Percentiles rank a stretch among this genome's conserved stretches.
Evolutionary conservation across 1,284 basidiomycete genomes (phyloP).

Genomic region (Naganishia cerealis): DNA sequence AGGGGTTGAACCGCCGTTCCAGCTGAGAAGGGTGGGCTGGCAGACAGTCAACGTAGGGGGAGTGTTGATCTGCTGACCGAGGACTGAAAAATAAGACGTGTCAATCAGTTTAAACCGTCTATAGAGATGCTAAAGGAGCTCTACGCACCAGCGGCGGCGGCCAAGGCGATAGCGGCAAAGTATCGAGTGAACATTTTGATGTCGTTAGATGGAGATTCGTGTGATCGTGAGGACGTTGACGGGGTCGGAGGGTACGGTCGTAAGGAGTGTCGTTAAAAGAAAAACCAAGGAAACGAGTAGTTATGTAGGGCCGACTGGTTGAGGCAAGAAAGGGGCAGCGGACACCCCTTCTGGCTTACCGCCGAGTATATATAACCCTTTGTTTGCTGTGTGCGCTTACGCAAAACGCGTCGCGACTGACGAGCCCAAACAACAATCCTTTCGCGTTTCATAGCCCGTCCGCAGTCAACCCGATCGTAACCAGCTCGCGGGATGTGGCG

Average conservation of each 20-base stretch:
- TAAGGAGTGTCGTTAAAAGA: conserved; percentile 27
- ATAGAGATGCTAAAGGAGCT: background rate
- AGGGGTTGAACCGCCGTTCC: conserved; percentile 61
- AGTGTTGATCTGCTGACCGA: conserved; percentile 60
- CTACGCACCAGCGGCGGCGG: conserved; percentile 29
- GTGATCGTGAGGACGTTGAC: conserved; percentile 14
- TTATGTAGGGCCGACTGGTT: conserved; percentile 1
- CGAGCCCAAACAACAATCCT: too few species aligned
- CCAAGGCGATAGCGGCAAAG: conserved; percentile 32
- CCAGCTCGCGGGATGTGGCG: too few species aligned
- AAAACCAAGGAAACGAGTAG: background rate
- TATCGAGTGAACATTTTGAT: conserved; percentile 33
- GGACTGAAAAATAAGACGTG: conserved; percentile 26
- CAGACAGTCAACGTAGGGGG: conserved; percentile 55
- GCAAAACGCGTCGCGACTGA: background rate
- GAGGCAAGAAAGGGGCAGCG: background rate
- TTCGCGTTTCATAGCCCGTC: too few species aligned
- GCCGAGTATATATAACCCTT: conserved; percentile 13
- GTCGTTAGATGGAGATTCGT: conserved; percentile 8
- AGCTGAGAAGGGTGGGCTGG: conserved; percentile 56
- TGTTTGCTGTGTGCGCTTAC: conserved; percentile 9
- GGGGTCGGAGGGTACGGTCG: conserved; percentile 14
- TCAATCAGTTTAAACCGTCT: background rate
- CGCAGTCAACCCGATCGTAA: too few species aligned
- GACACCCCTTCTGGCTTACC: background rate